These are phyloP conservation scores for Aureobasidium sp. DNA, from an alignment of 2,329 filamentous ascomycete species.

Conservation along the genomic window DNA sequence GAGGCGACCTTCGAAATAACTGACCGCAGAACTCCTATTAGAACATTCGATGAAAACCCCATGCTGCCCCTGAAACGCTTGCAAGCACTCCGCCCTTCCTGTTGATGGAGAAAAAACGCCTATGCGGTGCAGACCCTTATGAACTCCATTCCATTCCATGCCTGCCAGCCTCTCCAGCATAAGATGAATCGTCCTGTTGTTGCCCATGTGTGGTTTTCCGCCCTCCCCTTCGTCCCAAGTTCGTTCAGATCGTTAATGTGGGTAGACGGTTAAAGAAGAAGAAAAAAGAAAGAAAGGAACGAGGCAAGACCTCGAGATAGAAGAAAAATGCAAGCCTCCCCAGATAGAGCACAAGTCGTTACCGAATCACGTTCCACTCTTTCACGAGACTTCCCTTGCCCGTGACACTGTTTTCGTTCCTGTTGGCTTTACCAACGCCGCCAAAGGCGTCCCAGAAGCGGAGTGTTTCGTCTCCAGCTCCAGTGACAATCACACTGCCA, in stretches of 20 bases:
- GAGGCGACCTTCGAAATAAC: background rate
- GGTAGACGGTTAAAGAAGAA: background rate
- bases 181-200: background rate
- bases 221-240: background rate
- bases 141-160: background rate
- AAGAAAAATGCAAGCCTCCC: background rate
- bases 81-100: background rate
- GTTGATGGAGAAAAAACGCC: background rate
- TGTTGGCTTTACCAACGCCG: constrained; percentile 60
- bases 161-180: background rate
- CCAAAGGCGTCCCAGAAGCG: constrained; percentile 97
- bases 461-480: constrained; percentile 90
- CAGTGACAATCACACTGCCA: constrained; percentile 86
- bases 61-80: background rate
- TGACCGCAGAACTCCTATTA: background rate
- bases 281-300: background rate
- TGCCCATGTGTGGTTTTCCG: background rate
- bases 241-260: constrained; percentile 3
- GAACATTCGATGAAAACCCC: background rate
- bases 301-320: background rate
- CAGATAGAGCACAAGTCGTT: constrained; percentile 2
- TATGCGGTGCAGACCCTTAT: background rate
- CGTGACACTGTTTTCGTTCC: constrained; percentile 53
- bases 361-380: constrained; percentile 77
- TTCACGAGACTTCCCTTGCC: constrained; percentile 46